phyloP scores from a whole-genome alignment of 2,329 filamentous ascomycete species.

The Fusarium clavum region DNA sequence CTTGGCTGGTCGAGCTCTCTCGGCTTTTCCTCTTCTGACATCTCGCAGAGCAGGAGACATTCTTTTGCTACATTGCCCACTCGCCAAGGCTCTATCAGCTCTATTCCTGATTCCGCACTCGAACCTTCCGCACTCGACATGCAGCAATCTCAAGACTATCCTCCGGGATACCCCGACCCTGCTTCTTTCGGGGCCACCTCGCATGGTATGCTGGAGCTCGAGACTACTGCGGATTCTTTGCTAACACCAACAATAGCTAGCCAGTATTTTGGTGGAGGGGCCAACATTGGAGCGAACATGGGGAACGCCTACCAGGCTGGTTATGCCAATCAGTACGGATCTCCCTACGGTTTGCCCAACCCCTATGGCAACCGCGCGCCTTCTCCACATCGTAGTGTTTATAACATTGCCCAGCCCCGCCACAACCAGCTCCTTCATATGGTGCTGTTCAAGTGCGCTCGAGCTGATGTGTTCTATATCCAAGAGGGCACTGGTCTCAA shows the following conservation, averaged over 20 bases:
- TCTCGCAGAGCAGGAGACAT: slow-evolving; percentile 80
- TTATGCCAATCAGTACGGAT: slow-evolving; percentile 57
- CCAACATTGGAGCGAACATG: slow-evolving; percentile 42
- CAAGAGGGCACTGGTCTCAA: slow-evolving; percentile 94
- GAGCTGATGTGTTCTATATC: slow-evolving; percentile 96
- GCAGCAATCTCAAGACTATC: slow-evolving; percentile 58
- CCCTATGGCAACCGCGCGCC: slow-evolving; percentile 63
- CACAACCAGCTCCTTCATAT: slow-evolving; percentile 83
- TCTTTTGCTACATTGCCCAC: slow-evolving; percentile 80
- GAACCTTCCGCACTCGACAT: slow-evolving; percentile 60
- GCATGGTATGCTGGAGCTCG: slow-evolving; percentile 53
- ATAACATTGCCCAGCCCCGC: slow-evolving; percentile 69
- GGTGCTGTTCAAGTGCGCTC: slow-evolving; percentile 95
- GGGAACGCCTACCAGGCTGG: slow-evolving; percentile 45
- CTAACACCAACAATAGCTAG: slow-evolving; percentile 29
- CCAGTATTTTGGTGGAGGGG: slow-evolving; percentile 44
- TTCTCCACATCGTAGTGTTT: slow-evolving; percentile 72
- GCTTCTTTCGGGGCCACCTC: slow-evolving; percentile 53
- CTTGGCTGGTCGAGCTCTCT: slow-evolving; percentile 73
- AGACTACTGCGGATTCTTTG: background rate
- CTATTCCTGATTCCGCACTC: slow-evolving; percentile 65
- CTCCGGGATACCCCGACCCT: slow-evolving; percentile 55
- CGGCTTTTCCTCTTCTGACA: slow-evolving; percentile 72
- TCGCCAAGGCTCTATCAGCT: slow-evolving; percentile 72
- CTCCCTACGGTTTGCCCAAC: slow-evolving; percentile 59